Conservation (phyloP, 83 land plant species). For the Larix sibirica region DNA sequence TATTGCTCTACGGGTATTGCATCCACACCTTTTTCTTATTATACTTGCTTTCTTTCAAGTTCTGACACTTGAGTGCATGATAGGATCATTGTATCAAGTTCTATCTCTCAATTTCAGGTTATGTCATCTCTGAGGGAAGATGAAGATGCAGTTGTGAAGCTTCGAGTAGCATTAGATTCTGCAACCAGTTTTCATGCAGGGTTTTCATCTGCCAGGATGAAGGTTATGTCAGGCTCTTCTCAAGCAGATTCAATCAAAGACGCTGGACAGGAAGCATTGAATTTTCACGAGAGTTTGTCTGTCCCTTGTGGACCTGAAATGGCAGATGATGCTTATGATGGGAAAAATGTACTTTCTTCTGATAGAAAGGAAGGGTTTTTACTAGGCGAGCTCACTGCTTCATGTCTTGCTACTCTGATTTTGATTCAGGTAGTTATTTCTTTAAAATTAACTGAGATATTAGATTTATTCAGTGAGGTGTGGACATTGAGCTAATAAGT, state of each 20-base stretch:
- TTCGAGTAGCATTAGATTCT: not conserved
- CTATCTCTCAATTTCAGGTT: not conserved
- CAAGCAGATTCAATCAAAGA: not conserved
- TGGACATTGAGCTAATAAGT: not conserved
- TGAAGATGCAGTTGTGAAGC: not conserved
- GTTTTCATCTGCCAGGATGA: not conserved
- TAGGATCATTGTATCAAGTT: not conserved
- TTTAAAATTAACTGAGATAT: not conserved
- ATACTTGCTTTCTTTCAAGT: not conserved
- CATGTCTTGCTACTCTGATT: conserved; percentile 50
- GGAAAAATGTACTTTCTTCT: not conserved
- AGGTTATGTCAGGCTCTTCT: not conserved
- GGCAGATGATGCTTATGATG: conserved; percentile 5
- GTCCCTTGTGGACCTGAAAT: conserved; percentile 6
- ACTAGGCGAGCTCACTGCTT: conserved; percentile 40
- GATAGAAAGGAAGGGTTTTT: conserved; percentile 27
- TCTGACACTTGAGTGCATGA: too few relatives aligned
- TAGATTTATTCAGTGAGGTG: not conserved
- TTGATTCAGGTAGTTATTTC: conserved; percentile 44
- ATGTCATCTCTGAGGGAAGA: not conserved
- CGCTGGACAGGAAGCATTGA: not conserved
- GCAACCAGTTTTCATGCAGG: not conserved
- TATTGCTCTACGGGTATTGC: not conserved
- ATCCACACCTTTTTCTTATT: not conserved
- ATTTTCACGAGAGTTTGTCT: not conserved